phyloP scores from a whole-genome alignment of 2,329 filamentous ascomycete species.

The Fusarium ambrosium region DNA sequence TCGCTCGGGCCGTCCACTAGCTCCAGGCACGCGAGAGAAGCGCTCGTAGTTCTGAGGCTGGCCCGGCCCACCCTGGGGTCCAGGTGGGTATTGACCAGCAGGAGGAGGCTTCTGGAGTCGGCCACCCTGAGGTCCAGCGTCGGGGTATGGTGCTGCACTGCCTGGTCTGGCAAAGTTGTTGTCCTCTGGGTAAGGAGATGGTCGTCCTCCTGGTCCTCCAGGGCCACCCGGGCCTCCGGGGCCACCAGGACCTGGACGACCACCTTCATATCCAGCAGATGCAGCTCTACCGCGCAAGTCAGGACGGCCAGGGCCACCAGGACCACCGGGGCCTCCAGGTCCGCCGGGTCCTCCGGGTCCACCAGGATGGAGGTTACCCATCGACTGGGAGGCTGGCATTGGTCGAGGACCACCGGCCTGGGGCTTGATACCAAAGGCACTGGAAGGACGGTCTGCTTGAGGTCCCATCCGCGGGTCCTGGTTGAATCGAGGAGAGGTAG shows the following conservation, averaged over 20 bases:
- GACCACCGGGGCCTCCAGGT: conserved; percentile 57
- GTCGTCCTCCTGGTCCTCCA: conserved; percentile 36
- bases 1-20: conserved; percentile 50
- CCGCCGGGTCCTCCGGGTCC: conserved; percentile 50
- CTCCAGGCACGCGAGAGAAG: conserved; percentile 50
- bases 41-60: conserved; percentile 47
- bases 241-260: conserved; percentile 29
- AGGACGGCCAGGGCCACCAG: conserved; percentile 23
- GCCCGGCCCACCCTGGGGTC: conserved; percentile 14
- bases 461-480: conserved; percentile 64
- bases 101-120: conserved; percentile 47
- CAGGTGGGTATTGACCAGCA: conserved; percentile 40
- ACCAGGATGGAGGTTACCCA: conserved; percentile 61
- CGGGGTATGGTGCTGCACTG: conserved; percentile 44
- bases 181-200: conserved; percentile 46
- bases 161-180: conserved; percentile 39
- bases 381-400: conserved; percentile 60
- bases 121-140: conserved; percentile 52
- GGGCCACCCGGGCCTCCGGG: conserved; percentile 38
- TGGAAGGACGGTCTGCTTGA: conserved; percentile 62
- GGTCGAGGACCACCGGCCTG: conserved; percentile 51
- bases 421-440: conserved; percentile 69
- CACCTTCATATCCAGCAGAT: conserved; percentile 60
- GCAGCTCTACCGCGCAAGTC: conserved; percentile 59
- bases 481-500: conserved; percentile 58